Percentiles rank a stretch among this genome's conserved stretches.
Conservation (phyloP, 2,329 filamentous ascomycete species). For the Erysiphe pulchra region DNA sequence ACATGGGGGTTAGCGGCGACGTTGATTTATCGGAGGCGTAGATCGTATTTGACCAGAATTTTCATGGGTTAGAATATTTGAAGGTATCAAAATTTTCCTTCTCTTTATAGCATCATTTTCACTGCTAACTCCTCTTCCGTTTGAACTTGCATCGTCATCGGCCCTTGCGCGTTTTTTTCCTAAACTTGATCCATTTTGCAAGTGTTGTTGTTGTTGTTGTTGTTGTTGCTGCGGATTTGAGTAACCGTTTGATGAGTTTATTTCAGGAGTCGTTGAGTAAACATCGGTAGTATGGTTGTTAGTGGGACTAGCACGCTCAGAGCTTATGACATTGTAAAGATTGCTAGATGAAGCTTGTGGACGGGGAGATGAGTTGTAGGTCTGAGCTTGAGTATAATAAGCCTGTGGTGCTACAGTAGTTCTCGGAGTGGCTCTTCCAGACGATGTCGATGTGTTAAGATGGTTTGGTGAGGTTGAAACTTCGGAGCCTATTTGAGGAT, state of each 20-base stretch:
- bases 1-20: conserved; percentile 12
- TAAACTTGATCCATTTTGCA: conserved; percentile 33
- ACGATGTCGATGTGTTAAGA: conserved; percentile 29
- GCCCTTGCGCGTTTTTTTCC: conserved; percentile 20
- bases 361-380: conserved; percentile 58
- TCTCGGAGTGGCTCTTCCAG: conserved; percentile 64
- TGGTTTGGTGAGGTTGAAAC: conserved; percentile 61
- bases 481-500: conserved; percentile 53
- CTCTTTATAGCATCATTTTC: conserved; percentile 42
- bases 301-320: conserved; percentile 41
- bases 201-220: too few species aligned
- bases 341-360: conserved; percentile 45
- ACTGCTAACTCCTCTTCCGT: conserved; percentile 22
- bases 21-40: conserved; percentile 19
- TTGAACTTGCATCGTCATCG: conserved; percentile 27
- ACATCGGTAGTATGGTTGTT: conserved; percentile 40
- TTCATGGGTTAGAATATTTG: conserved; percentile 22
- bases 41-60: conserved; percentile 19
- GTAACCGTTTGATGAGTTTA: conserved; percentile 30
- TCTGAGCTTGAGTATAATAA: conserved; percentile 38
- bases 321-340: conserved; percentile 73
- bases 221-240: conserved; percentile 34
- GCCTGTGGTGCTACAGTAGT: conserved; percentile 45
- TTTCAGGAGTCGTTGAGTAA: conserved; percentile 40
- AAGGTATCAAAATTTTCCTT: conserved; percentile 44